phyloP scores from a whole-genome alignment of 306 rosid species.

The Albizia julibrissin region DNA sequence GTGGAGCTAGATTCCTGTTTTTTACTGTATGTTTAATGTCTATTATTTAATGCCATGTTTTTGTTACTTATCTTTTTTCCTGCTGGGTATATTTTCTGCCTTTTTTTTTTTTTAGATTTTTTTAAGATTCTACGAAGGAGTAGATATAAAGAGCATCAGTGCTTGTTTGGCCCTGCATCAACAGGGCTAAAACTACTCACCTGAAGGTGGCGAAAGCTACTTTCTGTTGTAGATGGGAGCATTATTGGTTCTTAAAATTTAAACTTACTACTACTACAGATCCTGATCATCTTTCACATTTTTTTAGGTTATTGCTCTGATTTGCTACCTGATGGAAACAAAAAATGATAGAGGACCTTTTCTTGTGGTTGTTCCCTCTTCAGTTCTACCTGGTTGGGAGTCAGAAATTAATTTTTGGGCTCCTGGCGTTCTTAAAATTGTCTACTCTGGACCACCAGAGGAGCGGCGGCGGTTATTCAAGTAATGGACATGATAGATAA shows the following conservation, averaged over 20 bases:
- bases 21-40: neutral
- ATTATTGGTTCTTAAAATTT: slow-evolving; percentile 16
- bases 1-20: neutral
- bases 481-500: slow-evolving; percentile 51
- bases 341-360: slow-evolving; percentile 98
- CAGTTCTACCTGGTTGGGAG: slow-evolving; percentile 99
- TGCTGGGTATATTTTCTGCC: slow-evolving; percentile 12
- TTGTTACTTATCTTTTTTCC: neutral
- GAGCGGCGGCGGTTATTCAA: slow-evolving; percentile 93
- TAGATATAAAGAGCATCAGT: neutral
- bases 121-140: slow-evolving; percentile 12
- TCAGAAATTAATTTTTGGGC: slow-evolving; percentile 97
- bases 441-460: slow-evolving; percentile 95
- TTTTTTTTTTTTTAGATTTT: slow-evolving; percentile 11
- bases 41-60: neutral
- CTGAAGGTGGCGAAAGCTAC: neutral
- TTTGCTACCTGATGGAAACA: slow-evolving; percentile 96
- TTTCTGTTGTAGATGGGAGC: neutral
- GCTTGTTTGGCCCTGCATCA: neutral
- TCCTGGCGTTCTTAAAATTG: slow-evolving; percentile 70
- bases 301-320: slow-evolving; percentile 86
- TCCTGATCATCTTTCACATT: slow-evolving; percentile 26
- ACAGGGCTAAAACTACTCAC: neutral
- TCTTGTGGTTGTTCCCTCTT: slow-evolving; percentile 97
- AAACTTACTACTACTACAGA: slow-evolving; percentile 12